Conservation (phyloP, 768 basidiomycete species). For the Amanita pseudoporphyria region DNA sequence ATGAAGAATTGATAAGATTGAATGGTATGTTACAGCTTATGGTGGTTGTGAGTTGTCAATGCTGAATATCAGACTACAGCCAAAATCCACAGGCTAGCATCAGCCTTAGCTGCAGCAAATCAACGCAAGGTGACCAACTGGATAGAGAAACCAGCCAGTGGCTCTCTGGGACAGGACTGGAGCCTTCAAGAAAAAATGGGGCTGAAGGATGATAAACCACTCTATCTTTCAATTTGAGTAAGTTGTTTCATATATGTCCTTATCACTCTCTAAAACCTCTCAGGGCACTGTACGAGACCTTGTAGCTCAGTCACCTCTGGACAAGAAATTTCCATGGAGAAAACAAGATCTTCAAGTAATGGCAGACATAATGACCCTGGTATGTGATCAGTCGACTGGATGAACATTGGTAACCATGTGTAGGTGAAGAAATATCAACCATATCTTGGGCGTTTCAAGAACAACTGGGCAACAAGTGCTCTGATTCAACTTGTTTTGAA, state of each 20-base stretch:
- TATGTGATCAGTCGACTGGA: too few species aligned
- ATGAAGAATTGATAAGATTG: too few species aligned
- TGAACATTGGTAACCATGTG: too few species aligned
- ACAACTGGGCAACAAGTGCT: too few species aligned
- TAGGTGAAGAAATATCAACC: neutral
- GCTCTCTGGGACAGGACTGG: neutral
- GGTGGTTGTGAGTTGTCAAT: too few species aligned
- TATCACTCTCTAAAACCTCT: neutral
- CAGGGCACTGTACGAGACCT: too few species aligned
- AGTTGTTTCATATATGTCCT: neutral
- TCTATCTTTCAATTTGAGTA: neutral
- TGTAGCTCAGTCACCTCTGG: neutral
- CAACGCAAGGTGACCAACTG: neutral
- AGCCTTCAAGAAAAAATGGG: neutral
- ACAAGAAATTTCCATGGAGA: too few species aligned
- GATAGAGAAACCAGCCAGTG: neutral
- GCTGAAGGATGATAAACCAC: neutral
- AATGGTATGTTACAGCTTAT: too few species aligned
- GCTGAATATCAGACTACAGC: neutral
- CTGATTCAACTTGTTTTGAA: conserved; percentile 1
- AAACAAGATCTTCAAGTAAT: too few species aligned
- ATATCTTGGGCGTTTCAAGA: neutral
- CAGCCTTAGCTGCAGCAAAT: neutral
- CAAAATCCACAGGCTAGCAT: neutral
- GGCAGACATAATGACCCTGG: too few species aligned